A percentile compares a stretch with the other conserved stretches of the same genome.
phyloP scores from a whole-genome alignment of 2,329 filamentous ascomycete species.

The Pestalotiopsis fici region DNA sequence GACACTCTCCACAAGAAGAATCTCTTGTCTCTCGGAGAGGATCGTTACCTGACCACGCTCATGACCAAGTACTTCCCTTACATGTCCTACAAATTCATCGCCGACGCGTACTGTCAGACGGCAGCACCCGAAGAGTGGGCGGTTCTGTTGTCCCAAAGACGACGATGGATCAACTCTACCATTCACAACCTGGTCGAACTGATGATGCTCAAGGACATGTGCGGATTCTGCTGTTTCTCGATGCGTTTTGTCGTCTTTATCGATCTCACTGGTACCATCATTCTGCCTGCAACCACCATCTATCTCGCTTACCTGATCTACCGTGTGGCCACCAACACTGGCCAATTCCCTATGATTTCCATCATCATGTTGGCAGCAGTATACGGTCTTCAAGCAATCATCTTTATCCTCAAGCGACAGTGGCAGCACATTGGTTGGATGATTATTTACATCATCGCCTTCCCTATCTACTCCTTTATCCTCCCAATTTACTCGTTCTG shows the following conservation, averaged over 20 bases:
- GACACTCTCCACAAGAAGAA: conserved; percentile 95
- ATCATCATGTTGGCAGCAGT: conserved; percentile 87
- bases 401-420: conserved; percentile 95
- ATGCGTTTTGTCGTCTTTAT: conserved; percentile 97
- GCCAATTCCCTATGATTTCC: conserved; percentile 83
- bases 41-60: conserved; percentile 87
- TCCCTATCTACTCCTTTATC: conserved; percentile 88
- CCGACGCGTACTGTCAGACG: conserved; percentile 90
- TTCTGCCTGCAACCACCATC: conserved; percentile 83
- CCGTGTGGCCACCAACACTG: conserved; percentile 65
- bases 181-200: conserved; percentile 95
- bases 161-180: conserved; percentile 99
- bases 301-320: conserved; percentile 92
- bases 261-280: conserved; percentile 89
- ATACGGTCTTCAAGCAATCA: conserved; percentile 92
- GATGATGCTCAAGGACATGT: conserved; percentile 88
- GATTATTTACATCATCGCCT: conserved; percentile 97
- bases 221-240: conserved; percentile 97
- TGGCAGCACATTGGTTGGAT: conserved; percentile 99
- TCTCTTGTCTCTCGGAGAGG: conserved; percentile 75
- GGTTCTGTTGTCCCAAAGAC: conserved; percentile 93
- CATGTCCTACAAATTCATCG: conserved; percentile 96
- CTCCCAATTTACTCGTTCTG: conserved; percentile 98
- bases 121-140: conserved; percentile 94
- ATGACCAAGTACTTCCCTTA: conserved; percentile 97